These are phyloP conservation scores for Penicillium sp. DNA, from an alignment of 2,329 filamentous ascomycete species.

Conservation along the genomic window DNA sequence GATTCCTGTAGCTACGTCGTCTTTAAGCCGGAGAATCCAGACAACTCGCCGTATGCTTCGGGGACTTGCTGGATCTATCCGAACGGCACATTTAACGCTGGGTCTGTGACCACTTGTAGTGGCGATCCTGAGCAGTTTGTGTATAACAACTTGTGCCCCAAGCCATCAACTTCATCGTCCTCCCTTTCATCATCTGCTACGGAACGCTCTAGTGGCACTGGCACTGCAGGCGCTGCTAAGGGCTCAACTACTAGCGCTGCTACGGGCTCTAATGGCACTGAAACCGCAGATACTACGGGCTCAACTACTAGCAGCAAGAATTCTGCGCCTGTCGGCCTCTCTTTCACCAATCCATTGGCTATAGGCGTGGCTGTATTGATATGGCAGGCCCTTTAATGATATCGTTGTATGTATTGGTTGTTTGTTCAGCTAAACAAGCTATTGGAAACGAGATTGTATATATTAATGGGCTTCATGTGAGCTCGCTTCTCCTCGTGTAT, in stretches of 20 bases:
- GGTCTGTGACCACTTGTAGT: slow-evolving; percentile 21
- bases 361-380: slow-evolving; percentile 14
- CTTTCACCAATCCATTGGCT: slow-evolving; percentile 17
- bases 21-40: slow-evolving; percentile 23
- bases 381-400: slow-evolving; percentile 16
- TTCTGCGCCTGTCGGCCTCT: slow-evolving; percentile 19
- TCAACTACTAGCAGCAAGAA: slow-evolving; percentile 16
- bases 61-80: slow-evolving; percentile 35
- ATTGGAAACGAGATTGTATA: not conserved
- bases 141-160: slow-evolving; percentile 33
- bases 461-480: not conserved
- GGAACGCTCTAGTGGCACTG: slow-evolving; percentile 4
- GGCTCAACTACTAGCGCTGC: slow-evolving; percentile 5
- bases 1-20: slow-evolving; percentile 30
- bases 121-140: slow-evolving; percentile 30
- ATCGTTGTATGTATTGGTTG: not conserved
- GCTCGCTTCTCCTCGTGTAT: no score
- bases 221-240: not conserved
- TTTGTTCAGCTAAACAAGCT: not conserved
- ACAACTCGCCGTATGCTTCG: slow-evolving; percentile 20
- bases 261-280: slow-evolving; percentile 5
- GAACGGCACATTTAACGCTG: slow-evolving; percentile 26
- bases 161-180: slow-evolving; percentile 20
- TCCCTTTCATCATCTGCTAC: slow-evolving; percentile 12
- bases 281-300: not conserved